Conservation (phyloP, 768 basidiomycete genomes). For the Sutorius australiensis region DNA sequence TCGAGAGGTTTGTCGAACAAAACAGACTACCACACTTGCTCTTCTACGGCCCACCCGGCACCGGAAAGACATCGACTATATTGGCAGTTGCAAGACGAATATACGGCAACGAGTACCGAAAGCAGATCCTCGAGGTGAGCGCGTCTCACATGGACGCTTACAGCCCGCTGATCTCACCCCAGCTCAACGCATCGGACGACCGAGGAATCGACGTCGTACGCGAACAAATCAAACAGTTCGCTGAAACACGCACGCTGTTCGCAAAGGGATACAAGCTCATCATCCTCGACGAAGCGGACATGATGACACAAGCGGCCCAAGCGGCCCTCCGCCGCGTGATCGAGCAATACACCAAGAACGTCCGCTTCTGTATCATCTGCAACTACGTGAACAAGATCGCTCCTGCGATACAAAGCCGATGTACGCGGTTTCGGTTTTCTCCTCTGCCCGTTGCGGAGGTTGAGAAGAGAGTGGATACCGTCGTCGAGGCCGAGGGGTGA, state of each 20-base stretch:
- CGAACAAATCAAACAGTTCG: slow-evolving; percentile 98
- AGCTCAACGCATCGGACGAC: slow-evolving; percentile 98
- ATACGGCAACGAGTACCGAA: slow-evolving; percentile 81
- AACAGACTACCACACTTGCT: slow-evolving; percentile 91
- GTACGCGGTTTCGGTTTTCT: slow-evolving; percentile 95
- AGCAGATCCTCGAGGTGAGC: slow-evolving; percentile 89
- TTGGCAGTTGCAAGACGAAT: slow-evolving; percentile 92
- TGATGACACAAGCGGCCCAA: slow-evolving; percentile 99
- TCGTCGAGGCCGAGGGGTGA: slow-evolving; percentile 83
- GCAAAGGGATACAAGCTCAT: slow-evolving; percentile 97
- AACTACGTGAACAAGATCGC: slow-evolving; percentile 99
- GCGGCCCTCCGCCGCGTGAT: slow-evolving; percentile 95
- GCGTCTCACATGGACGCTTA: background rate
- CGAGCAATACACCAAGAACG: slow-evolving; percentile 98
- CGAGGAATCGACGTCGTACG: slow-evolving; percentile 98
- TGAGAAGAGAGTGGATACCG: slow-evolving; percentile 71
- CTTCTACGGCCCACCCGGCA: slow-evolving; percentile 97
- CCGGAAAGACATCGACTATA: slow-evolving; percentile 97
- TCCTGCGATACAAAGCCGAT: slow-evolving; percentile 97
- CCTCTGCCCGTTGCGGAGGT: slow-evolving; percentile 85
- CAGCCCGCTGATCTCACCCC: slow-evolving; percentile 4
- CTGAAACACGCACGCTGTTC: slow-evolving; percentile 88
- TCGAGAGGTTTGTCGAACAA: slow-evolving; percentile 95
- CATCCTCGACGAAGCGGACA: slow-evolving; percentile 98
- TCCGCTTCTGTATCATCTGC: slow-evolving; percentile 99